These are phyloP conservation scores for Ceriops decandra DNA, from an alignment of 345 rosid genomes.

Conservation along the genomic window DNA sequence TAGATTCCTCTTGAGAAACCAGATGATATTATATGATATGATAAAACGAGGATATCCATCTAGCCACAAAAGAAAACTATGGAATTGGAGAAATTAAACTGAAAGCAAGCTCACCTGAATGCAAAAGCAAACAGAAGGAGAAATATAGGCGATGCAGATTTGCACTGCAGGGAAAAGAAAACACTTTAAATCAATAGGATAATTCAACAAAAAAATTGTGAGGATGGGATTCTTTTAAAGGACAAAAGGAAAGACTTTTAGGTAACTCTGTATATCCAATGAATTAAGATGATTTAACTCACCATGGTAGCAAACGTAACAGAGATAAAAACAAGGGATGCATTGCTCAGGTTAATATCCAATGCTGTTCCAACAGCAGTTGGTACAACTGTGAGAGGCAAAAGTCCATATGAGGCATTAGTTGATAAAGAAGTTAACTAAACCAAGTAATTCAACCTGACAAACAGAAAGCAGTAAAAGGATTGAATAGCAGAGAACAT, in stretches of 20 bases:
- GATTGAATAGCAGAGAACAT: not conserved
- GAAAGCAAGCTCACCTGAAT: conserved; percentile 65
- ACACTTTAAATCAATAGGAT: conserved; percentile 15
- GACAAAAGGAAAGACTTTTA: not conserved
- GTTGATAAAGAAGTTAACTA: conserved; percentile 58
- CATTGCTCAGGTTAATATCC: conserved; percentile 96
- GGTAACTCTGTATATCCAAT: not conserved
- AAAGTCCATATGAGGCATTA: conserved; percentile 79
- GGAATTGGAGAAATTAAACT: conserved; percentile 3
- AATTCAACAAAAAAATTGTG: conserved; percentile 1
- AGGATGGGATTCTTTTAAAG: conserved; percentile 6
- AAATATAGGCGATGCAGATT: conserved; percentile 97
- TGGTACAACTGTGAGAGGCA: conserved; percentile 97
- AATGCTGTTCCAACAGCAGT: conserved; percentile 96
- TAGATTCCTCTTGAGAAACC: no score
- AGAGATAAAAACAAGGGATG: conserved; percentile 94
- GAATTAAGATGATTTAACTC: conserved; percentile 28
- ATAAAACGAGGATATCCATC: not conserved
- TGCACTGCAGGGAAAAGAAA: conserved; percentile 60
- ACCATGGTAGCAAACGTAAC: conserved; percentile 99
- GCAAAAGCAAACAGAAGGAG: conserved; percentile 98
- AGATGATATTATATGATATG: not conserved
- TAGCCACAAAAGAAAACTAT: conserved; percentile 2
- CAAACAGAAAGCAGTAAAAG: not conserved
- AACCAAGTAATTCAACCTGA: conserved; percentile 21